Conservation (phyloP, 1,284 basidiomycete species). For the Irpex lacteus region DNA sequence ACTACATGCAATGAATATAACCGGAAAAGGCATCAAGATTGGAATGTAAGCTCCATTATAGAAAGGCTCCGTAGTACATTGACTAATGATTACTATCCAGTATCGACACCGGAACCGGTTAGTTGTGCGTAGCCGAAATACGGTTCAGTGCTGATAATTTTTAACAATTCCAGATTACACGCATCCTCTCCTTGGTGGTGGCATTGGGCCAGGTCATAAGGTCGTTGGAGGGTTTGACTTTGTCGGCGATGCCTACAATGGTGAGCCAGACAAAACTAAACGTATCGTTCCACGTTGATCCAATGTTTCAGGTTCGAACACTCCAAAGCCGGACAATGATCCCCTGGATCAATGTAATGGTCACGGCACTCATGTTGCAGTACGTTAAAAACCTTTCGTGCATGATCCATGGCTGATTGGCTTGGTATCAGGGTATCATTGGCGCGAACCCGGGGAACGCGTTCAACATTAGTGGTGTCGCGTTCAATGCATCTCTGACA, state of each 20-base stretch:
- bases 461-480: slow-evolving; percentile 54
- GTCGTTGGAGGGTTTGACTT: slow-evolving; percentile 57
- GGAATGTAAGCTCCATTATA: slow-evolving; percentile 34
- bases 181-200: slow-evolving; percentile 61
- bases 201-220: slow-evolving; percentile 59
- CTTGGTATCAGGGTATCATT: slow-evolving; percentile 52
- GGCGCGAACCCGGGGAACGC: slow-evolving; percentile 53
- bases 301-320: slow-evolving; percentile 35
- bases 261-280: slow-evolving; percentile 15
- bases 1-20: slow-evolving; percentile 47
- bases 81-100: slow-evolving; percentile 10
- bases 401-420: background rate
- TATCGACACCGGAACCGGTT: slow-evolving; percentile 33
- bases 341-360: slow-evolving; percentile 50
- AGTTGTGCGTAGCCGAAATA: background rate
- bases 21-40: slow-evolving; percentile 50
- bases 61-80: background rate
- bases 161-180: slow-evolving; percentile 50
- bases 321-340: slow-evolving; percentile 43
- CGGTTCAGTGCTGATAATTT: too few relatives aligned
- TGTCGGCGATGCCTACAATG: slow-evolving; percentile 41
- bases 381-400: slow-evolving; percentile 21
- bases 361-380: slow-evolving; percentile 63
- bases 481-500: slow-evolving; percentile 41
- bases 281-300: background rate